Conservation (phyloP, 2,329 filamentous ascomycete species). For the Macrophomina pseudophaseolina region DNA sequence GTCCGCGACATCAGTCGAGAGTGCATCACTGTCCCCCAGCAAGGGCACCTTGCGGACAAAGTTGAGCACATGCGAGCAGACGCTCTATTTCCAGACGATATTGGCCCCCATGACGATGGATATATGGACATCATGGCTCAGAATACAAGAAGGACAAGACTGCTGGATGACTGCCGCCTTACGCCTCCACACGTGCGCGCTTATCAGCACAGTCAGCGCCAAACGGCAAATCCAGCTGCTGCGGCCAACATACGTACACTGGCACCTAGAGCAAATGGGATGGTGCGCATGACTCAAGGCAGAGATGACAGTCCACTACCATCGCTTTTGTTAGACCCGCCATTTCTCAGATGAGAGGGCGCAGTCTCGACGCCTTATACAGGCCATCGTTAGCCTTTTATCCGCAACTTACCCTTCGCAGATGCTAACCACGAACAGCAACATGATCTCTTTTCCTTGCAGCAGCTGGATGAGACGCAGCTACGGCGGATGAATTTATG, state of each 20-base stretch:
- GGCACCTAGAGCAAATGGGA: not conserved
- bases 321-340: conserved; percentile 2
- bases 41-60: not conserved
- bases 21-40: not conserved
- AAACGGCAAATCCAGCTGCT: not conserved
- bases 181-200: not conserved
- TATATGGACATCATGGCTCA: not conserved
- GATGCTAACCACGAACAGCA: not conserved
- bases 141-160: not conserved
- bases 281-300: not conserved
- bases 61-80: not conserved
- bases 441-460: not conserved
- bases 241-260: not conserved
- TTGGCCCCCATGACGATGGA: conserved; percentile 7
- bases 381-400: not conserved
- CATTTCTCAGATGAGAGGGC: not conserved
- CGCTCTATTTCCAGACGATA: not conserved
- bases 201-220: conserved; percentile 15
- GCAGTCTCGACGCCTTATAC: not conserved
- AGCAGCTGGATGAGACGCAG: not conserved
- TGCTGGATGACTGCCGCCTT: not conserved
- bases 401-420: not conserved
- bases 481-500: not conserved
- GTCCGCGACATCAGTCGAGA: not conserved
- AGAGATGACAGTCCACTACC: not conserved